Base-by-base conservation (phyloP, 2,329 filamentous ascomycete species). In the Sarocladiaceae sp. region DNA sequence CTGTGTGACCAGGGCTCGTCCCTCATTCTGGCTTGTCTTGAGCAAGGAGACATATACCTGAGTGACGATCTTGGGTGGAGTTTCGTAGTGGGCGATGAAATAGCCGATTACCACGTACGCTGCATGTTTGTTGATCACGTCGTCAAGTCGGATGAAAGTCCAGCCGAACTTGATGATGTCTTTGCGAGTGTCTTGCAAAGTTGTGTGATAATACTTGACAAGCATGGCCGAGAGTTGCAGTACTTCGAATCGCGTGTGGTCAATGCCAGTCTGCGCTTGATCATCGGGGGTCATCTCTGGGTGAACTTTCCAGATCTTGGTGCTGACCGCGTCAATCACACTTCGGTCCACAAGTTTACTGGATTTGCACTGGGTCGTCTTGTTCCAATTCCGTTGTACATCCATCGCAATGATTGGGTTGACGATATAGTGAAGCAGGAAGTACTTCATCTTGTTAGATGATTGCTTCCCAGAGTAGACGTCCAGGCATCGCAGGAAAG, bases 161-260 rank as follows among this genome's bases (percentile, higher is more conserved):
- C 93, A 99, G 3, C 89, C 90, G 64, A 97, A 98, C 65, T 96
- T 97, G 58, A 98, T 98, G 50, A 98, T 91, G 51, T 98, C 93
- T 64, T 98, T 98, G 29, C 94, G 82, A 2, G 88, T 83, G 56
- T 97, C 93, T 53, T 94, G 86, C 2, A 98, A 77, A 44, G 89
- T 85, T 24, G 80, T 78, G 56, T 91, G 82, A 57, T 98, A 88
- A 57, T 97, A 95, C 60, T 98, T 98, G 64, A 98, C 84, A 31
- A 98, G 73, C 70, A 98, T 82, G 0, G 93, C 90, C 5, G 93
- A 96, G 34, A 97, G 77, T 61, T 99, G 94, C 35, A 99, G 76
- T 9, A 96, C 78, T 60, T 98, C 94, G 80, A 97, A 95, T 13
- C 93, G 78, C 2, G 90, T 94, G 63, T 97, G 93, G 59, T 98